Base-by-base conservation (phyloP, 768 basidiomycete genomes). In the Gymnopilus junonius region DNA sequence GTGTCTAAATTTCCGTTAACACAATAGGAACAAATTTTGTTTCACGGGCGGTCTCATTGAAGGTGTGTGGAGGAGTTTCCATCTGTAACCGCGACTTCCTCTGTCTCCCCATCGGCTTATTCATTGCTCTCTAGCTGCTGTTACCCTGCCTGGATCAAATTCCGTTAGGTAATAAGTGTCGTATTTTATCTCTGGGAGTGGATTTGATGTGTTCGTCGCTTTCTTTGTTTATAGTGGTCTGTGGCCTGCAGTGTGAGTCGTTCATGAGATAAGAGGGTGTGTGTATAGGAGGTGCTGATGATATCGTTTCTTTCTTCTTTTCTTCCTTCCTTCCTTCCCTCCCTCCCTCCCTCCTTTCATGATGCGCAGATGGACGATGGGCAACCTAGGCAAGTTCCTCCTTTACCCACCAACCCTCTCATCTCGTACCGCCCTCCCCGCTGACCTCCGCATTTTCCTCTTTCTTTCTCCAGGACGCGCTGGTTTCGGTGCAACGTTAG, bases 41-140 rank as follows among this genome's bases (percentile, higher is more conserved):
- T 91, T 92, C 69, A 89, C 88, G 10, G 87, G 87, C 20, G 91
- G 91, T 40, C 72, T 89, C 55, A 80, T 90, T 58, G 89, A 76
- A 64, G 71, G 73, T 67, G 23, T 8, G 40, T 65, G 20, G 5
- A n/a, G 6, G 1, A 14, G 20, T 23, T 7, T 40, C 3, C 15
- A 11, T 8, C 35, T 27, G 12, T 21, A 21, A n/a, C 3, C 37
- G 11, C 14, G 2, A 37, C 12, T 23, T 21, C 11, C 14, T 8
- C 34, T 37, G 8, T n/a, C n/a, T 20, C 6, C 45, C 21, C 45
- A 46, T 11, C 2, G 0, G 21, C 15, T 48, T 10, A 25, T 31
- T 27, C 11, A 58, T 2, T 7, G 14, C 10, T 53, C 20, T 21
- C 32, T 54, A 78, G 76, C 71, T n/a, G 66, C 72, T 48, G 73